Conservation (phyloP, 73 alveolate genomes). For the Blepharisma stoltei region DNA sequence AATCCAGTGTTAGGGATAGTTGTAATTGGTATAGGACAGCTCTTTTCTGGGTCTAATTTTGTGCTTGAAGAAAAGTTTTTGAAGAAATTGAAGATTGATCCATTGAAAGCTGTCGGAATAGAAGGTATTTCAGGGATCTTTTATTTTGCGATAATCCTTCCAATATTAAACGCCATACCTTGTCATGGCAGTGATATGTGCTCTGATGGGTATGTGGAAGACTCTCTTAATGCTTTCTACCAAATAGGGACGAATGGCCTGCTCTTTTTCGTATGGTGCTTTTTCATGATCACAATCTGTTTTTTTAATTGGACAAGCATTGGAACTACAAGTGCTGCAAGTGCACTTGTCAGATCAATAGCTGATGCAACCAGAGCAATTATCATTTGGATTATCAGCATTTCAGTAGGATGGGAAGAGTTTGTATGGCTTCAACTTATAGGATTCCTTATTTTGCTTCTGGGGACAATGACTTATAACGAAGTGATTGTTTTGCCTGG, state of each 20-base stretch:
- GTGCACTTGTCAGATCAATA: slow-evolving; percentile 87
- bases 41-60: slow-evolving; percentile 39
- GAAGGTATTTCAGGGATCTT: slow-evolving; percentile 95
- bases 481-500: slow-evolving; percentile 38
- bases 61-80: slow-evolving; percentile 69
- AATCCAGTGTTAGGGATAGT: slow-evolving; percentile 31
- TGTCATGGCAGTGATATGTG: slow-evolving; percentile 66
- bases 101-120: slow-evolving; percentile 91
- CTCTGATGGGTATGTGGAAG: slow-evolving; percentile 51
- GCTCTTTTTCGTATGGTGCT: slow-evolving; percentile 42
- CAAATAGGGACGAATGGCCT: slow-evolving; percentile 49
- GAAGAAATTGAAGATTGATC: slow-evolving; percentile 76
- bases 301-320: slow-evolving; percentile 85
- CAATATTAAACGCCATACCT: slow-evolving; percentile 74
- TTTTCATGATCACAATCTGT: slow-evolving; percentile 76
- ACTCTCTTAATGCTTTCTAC: slow-evolving; percentile 49
- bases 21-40: slow-evolving; percentile 36
- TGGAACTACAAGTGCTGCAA: slow-evolving; percentile 83
- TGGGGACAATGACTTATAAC: slow-evolving; percentile 53
- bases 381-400: slow-evolving; percentile 75
- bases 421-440: slow-evolving; percentile 64
- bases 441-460: slow-evolving; percentile 50
- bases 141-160: slow-evolving; percentile 63
- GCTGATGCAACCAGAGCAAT: slow-evolving; percentile 86
- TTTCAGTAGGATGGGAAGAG: slow-evolving; percentile 65